Base-by-base conservation (phyloP, 352 stramenopile species). In the Thalassiosira oceanica region DNA sequence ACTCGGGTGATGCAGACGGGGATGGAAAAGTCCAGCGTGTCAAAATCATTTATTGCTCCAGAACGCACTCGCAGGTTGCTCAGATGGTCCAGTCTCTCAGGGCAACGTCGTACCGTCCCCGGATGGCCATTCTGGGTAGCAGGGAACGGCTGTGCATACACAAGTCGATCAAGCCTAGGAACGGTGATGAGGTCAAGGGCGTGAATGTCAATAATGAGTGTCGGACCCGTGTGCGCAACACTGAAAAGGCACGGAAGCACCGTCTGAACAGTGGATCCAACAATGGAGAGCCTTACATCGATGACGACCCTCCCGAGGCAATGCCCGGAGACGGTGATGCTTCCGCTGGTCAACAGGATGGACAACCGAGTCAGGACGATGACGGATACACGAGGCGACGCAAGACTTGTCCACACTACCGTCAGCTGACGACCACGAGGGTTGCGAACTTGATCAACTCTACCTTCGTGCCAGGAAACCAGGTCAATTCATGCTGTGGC, bases 121-220 rank as follows among this genome's bases (percentile, higher is more conserved):
- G 58, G 21, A 88, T 88, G 78, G 72, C 82, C 24, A 80, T 90
- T 15, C 41, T 90, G 5, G 82, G 79, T 29, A 80, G 60, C 44
- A 21, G 82, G 49, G 76, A 87, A 15, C 68, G 66, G 45, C 44
- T 90, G n/a, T 90, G 82, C 31, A 87, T 90, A 52, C 64, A 86
- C 54, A 70, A 74, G 46, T 58, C 60, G 61, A 67, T 78, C 13
- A 63, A 64, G 45, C 61, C 68, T 2, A 60, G 68, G 24, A 20
- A 28, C 8, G 31, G n/a, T 6, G 35, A 77, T 24, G 24, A 24
- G 16, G 24, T 61, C 11, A 37, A n/a, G 5, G 52, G 65, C 41
- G 24, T 73, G 0, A 78, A 85, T 48, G 39, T 89, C 4, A 86
- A 76, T 45, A 67, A 74, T 18, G 71, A 73, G 46, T 89, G 82